A percentile compares a stretch with the other conserved stretches of the same genome.
These are phyloP conservation scores for Hansfordia pulvinata DNA, from an alignment of 2,329 filamentous ascomycete species.

Conservation along the genomic window DNA sequence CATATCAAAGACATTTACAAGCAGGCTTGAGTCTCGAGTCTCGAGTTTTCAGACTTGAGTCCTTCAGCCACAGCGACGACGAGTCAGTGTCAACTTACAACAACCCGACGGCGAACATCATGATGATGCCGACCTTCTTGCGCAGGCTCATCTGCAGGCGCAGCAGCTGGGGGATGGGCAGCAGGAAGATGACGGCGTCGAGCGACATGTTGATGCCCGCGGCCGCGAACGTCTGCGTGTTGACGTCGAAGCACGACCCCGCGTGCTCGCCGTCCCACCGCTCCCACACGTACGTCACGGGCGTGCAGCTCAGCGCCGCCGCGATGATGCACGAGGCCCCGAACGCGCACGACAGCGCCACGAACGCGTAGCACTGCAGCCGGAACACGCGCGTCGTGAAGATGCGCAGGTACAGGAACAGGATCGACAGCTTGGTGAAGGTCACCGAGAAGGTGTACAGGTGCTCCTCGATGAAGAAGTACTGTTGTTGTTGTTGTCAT, in stretches of 20 bases:
- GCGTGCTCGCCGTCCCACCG: slow-evolving; percentile 18
- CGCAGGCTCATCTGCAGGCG: slow-evolving; percentile 26
- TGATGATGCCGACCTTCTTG: slow-evolving; percentile 28
- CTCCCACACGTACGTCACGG: slow-evolving; percentile 21
- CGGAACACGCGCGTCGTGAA: neutral
- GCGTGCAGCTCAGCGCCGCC: slow-evolving; percentile 17
- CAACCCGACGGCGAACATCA: slow-evolving; percentile 12
- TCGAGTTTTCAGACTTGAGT: too few relatives aligned
- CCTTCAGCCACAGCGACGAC: too few relatives aligned
- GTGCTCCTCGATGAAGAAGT: neutral
- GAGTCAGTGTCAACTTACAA: neutral
- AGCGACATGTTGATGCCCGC: slow-evolving; percentile 24
- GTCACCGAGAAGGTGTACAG: neutral
- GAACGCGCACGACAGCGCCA: neutral
- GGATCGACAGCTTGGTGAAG: slow-evolving; percentile 1
- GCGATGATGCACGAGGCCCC: slow-evolving; percentile 8
- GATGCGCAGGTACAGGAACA: slow-evolving; percentile 1
- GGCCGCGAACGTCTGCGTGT: slow-evolving; percentile 20
- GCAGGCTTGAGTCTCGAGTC: too few relatives aligned
- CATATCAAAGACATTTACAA: too few relatives aligned
- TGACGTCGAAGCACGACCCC: slow-evolving; percentile 16
- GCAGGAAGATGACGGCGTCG: slow-evolving; percentile 24
- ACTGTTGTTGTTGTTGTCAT: neutral
- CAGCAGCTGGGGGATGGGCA: slow-evolving; percentile 27
- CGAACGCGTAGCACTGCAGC: neutral